Evolutionary conservation across 768 basidiomycete genomes (phyloP).

Genomic region (Podaxis sp.): DNA sequence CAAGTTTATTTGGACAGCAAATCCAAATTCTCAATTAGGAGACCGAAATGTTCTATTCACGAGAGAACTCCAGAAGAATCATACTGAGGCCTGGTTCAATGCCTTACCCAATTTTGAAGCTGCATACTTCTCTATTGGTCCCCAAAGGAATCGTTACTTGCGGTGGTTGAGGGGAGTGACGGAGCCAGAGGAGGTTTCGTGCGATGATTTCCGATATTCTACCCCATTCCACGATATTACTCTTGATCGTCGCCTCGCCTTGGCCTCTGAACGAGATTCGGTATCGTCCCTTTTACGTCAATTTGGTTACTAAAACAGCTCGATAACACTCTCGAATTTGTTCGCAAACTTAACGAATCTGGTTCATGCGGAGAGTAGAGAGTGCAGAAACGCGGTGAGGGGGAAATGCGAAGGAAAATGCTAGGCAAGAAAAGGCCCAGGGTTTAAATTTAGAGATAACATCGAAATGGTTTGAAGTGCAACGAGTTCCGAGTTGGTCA

Average conservation of each 20-base stretch:
- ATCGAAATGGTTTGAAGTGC: no score
- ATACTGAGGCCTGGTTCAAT: background rate
- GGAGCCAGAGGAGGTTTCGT: background rate
- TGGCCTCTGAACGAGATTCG: background rate
- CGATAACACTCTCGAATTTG: no score
- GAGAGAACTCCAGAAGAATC: background rate
- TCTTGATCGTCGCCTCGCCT: constrained; percentile 12
- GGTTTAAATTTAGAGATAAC: no score
- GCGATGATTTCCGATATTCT: background rate
- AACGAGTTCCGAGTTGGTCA: no score
- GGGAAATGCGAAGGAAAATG: no score
- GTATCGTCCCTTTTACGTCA: no score
- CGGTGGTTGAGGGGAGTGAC: background rate
- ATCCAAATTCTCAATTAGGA: background rate
- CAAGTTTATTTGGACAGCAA: background rate
- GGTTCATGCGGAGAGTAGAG: no score
- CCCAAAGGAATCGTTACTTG: background rate
- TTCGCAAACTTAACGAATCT: no score
- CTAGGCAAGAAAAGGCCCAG: no score
- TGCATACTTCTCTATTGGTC: background rate
- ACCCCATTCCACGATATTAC: background rate
- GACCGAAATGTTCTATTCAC: background rate
- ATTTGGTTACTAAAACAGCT: no score
- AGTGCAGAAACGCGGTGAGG: no score
- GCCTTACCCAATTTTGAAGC: background rate